These are phyloP conservation scores for Geotrichum fermentans DNA, from an alignment of 1,139 yeast genomes.

Conservation along the genomic window DNA sequence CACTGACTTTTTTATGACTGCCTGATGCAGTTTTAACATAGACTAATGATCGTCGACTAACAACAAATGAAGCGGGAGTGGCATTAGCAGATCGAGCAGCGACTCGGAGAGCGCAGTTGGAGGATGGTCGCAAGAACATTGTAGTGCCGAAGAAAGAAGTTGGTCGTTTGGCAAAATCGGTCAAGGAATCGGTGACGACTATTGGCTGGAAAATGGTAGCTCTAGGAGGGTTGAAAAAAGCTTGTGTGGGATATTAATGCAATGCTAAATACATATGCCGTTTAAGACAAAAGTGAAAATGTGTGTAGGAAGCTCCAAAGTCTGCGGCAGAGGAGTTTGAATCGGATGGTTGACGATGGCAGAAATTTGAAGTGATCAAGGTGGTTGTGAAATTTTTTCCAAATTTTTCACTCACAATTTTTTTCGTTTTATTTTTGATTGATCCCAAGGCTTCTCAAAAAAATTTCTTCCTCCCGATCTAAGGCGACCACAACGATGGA, in stretches of 20 bases:
- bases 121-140: conserved; percentile 3
- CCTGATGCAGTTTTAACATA: conserved; percentile 41
- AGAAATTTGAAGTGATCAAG: background rate
- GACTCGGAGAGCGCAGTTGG: background rate
- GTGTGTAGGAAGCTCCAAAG: no score
- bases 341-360: background rate
- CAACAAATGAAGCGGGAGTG: background rate
- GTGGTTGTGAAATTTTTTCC: conserved; percentile 7
- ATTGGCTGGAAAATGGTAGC: conserved; percentile 4
- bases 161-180: background rate
- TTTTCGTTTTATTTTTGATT: background rate
- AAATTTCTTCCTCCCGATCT: background rate
- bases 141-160: background rate
- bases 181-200: conserved; percentile 3
- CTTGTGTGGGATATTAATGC: background rate
- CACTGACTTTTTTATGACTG: conserved; percentile 60
- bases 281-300: no score
- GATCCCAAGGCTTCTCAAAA: background rate
- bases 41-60: conserved; percentile 33
- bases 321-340: no score
- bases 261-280: no score
- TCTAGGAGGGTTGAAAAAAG: background rate
- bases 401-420: background rate
- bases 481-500: conserved; percentile 52
- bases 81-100: background rate